These are phyloP conservation scores for Hyparrhenia diplandra DNA, from an alignment of 176 grass and related monocot genomes.

Conservation along the genomic window DNA sequence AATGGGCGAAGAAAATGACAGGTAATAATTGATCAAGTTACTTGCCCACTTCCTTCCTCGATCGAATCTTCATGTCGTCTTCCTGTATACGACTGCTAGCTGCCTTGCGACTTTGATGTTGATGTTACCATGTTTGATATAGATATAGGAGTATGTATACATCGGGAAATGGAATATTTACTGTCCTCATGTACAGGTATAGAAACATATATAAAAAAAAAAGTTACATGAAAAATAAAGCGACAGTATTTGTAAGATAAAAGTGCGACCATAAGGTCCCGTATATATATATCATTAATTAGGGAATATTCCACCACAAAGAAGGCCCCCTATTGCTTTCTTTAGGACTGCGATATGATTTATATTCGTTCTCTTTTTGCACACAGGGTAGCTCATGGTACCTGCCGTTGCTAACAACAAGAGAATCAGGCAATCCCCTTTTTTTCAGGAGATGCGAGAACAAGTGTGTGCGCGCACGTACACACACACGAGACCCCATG, in stretches of 20 bases:
- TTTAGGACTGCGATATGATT: neutral
- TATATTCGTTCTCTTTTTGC: neutral
- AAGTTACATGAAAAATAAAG: neutral
- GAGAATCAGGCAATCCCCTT: neutral
- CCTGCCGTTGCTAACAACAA: too few relatives aligned
- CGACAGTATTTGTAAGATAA: neutral
- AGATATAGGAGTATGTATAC: too few relatives aligned
- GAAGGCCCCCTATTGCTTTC: neutral
- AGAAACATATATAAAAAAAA: neutral
- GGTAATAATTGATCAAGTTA: neutral
- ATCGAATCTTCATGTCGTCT: neutral
- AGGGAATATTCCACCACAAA: neutral
- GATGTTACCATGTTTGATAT: neutral
- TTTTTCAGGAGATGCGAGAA: neutral
- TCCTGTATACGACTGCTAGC: neutral
- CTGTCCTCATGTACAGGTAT: neutral
- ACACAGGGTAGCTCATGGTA: neutral
- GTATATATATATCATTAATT: neutral
- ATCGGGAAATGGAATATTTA: neutral
- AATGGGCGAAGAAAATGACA: neutral
- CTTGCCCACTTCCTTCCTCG: neutral
- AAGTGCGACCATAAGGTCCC: neutral
- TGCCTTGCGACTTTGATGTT: neutral
- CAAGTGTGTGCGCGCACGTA: too few relatives aligned
- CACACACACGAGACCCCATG: too few relatives aligned